Percentiles rank a stretch among this genome's conserved stretches.
Evolutionary conservation across 352 stramenopile genomes (phyloP).

Genomic region (Chloridella minuta): DNA sequence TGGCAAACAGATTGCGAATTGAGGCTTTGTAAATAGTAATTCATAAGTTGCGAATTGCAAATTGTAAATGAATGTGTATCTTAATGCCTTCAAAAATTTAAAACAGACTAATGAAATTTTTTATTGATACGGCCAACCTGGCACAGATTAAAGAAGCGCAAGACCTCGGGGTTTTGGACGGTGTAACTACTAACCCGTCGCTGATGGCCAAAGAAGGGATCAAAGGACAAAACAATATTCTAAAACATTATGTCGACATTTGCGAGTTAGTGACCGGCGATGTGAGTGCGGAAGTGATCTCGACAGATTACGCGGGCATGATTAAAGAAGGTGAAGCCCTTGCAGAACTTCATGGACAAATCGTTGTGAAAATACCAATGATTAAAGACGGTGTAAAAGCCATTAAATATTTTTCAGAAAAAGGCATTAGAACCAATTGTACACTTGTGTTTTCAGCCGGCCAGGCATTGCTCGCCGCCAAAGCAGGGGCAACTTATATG

Average conservation of each 20-base stretch:
- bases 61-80: background rate
- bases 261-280: background rate
- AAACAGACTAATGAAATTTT: constrained; percentile 5
- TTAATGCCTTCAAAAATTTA: background rate
- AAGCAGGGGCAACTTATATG: background rate
- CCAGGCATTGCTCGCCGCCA: background rate
- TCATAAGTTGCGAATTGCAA: too few species aligned
- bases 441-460: background rate
- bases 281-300: background rate
- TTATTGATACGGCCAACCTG: background rate
- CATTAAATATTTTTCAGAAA: background rate
- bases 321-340: background rate
- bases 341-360: background rate
- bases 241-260: background rate
- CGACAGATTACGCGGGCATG: background rate
- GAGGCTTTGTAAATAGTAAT: too few species aligned
- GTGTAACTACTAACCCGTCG: background rate
- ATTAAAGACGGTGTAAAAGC: background rate
- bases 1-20: too few species aligned
- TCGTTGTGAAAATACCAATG: background rate
- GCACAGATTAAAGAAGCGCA: background rate
- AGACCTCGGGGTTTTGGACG: background rate
- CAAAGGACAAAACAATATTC: background rate
- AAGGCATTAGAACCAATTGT: background rate
- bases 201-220: background rate